Base-by-base conservation (phyloP, 2,329 filamentous ascomycete genomes). In the Fusarium sublunatum region DNA sequence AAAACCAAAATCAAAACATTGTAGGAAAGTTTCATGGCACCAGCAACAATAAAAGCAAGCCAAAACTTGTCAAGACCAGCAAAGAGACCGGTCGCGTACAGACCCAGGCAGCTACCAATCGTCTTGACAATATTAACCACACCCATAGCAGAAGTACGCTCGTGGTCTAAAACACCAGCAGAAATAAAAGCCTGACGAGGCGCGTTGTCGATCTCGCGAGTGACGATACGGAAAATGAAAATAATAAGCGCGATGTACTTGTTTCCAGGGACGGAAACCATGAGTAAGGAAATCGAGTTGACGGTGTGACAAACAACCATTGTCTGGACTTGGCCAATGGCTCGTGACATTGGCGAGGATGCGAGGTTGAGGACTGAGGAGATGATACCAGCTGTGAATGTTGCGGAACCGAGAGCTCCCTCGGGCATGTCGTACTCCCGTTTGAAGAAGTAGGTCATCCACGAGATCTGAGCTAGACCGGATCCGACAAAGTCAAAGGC, bases 381-480 rank as follows among this genome's bases (percentile, higher is more conserved):
- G 35, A 69, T 65, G 1, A 69, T 69, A 3, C 66, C 66, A 1
- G 66, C 65, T 4, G 60, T 59, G 26, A 69, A 69, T 0, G 65
- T 69, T 3, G 65, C 65, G 1, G 63, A 65, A 0, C 66, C 66
- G 0, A 69, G 7, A 0, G 66, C 65, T 1, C 65, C 65, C 7
- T 65, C 65, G 2, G 65, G 47, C 40, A 69, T 67, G 12, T 69
- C 41, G 36, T 69, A 69, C 35, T 69, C 66, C 15, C 63, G 42
- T 9, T 62, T 69, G 46, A 69, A 67, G 36, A 69, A 69, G 6
- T 69, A 69, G 2, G 54, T 69, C 65, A 69, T 69, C 66, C 66
- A 69, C 1, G 66, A 69, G n/a, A 69, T 67, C 15, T 67, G 63
- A 3, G 66, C 65, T 0, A 69, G 53, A 3, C 66, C 66, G 0